Evolutionary conservation across 164 flowering plant species (phyloP), one percentile per base, ranked within the genome.

Genomic region (Vitis amurensis): DNA sequence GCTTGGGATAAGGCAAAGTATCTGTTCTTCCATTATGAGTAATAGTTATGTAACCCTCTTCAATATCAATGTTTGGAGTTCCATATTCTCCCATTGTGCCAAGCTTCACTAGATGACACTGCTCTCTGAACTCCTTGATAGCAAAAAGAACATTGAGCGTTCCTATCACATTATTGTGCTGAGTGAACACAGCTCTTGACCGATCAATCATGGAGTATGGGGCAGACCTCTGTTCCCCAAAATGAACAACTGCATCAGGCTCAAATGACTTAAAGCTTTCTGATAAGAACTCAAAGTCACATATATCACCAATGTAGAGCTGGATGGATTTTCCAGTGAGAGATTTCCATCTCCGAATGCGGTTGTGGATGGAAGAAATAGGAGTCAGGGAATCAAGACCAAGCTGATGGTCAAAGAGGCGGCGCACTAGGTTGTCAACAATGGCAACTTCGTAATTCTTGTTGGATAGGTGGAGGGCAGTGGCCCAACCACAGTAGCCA

Each of bases 31-130:
- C 97, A 78, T 94, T 94, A 65, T 94, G 99, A 50, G 89, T 89
- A 47, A 92, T 89, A 8, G 99, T 94, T 63, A 94, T 85, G 70
- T 82, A 94, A 47, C 99, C 99, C 73, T 94, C 99, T 75, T 94
- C 99, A 31, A 94, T 94, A 59, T 91, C 99, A 71, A 94, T 92
- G 68, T 94, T 94, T 31, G 99, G 99, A 52, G 99, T 94, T 62
- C 99, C 99, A 78, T 94, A 94, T 66, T 94, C 99, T 19, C 99
- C 97, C 99, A 94, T 94, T 2, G 99, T 94, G 66, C 97, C 97
- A 49, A 94, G 94, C 82, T 94, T 92, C 77, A 94, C 99, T 16
- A 94, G 78, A 78, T 94, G 99, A 64, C 99, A 94, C 50, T 87
- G 82, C 67, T 92, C 93, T 23, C 81, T 69, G 68, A 77, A 94